Evolutionary conservation across 83 land plant species (phyloP), one percentile per base, ranked within the genome.

Genomic region (Diphasiastrum complanatum): DNA sequence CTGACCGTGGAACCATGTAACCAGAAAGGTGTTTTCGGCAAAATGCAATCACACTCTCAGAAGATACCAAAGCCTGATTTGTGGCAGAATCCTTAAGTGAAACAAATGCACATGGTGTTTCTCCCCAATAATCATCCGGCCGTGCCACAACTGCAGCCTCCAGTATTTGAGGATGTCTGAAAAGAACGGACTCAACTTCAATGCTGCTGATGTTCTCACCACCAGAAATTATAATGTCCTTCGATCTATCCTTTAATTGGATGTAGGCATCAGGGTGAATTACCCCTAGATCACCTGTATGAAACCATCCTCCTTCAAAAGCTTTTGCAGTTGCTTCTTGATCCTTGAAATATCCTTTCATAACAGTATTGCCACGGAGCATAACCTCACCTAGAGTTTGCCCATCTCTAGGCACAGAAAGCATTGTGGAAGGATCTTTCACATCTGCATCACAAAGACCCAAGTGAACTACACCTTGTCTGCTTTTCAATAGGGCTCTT

Each of bases 31-130:
- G 14, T 41, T 0, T 25, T 8, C 63, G 57, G 61, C 63, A 60
- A 25, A 1, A 60, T 8, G 12, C 63, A 0, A 60, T 60, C 14
- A 60, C 0, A 24, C 25, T 45, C 24, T 45, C 25, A 16, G 57
- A 11, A 20, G 60, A n/a, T 6, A 45, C 14, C 35, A 26, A 19
- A 49, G 30, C 61, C 3, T 77, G 51, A 33, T 61, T 61, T 5
- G 19, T 20, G 14, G 25, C 6, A 46, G 60, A n/a, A 6, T 45
- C 59, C 68, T 81, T 83, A 36, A 86, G 55, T 47, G 73, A 76
- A 46, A 60, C 22, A 26, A 60, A 60, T 8, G 63, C 63, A 37
- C 57, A 41, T n/a, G 63, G 63, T 0, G 58, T 37, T 26, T 60
- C 63, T 18, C 63, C 63, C 63, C 63, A 60, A 12, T 38, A 40